These are phyloP conservation scores for Grammothele lineata DNA, from an alignment of 768 basidiomycete species.

Conservation along the genomic window DNA sequence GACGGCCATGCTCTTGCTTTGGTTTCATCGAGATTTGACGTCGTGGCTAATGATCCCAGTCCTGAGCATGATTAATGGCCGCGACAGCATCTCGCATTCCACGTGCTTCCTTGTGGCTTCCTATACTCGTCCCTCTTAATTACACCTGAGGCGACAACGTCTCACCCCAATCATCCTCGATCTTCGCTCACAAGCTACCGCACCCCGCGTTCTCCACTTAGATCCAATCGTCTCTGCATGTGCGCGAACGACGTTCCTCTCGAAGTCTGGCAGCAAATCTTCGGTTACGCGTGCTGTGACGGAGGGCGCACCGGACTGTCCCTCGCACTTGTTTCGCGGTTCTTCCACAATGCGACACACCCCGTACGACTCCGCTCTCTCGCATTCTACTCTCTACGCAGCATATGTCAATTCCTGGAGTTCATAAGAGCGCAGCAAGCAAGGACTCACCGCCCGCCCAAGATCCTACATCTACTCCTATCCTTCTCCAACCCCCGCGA, in stretches of 20 bases:
- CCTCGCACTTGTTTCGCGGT: slow-evolving; percentile 4
- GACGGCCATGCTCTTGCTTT: not conserved
- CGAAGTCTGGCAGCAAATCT: slow-evolving; percentile 13
- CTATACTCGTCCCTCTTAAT: too few relatives aligned
- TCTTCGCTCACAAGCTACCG: not conserved
- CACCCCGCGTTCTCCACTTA: not conserved
- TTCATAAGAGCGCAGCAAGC: not conserved
- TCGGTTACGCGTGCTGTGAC: slow-evolving; percentile 9
- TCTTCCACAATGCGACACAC: slow-evolving; percentile 7
- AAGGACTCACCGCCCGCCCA: not conserved
- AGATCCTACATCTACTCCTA: slow-evolving; percentile 7
- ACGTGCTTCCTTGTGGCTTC: not conserved
- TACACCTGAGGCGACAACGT: not conserved
- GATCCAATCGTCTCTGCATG: not conserved
- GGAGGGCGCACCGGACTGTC: slow-evolving; percentile 9
- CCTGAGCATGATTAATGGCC: slow-evolving; percentile 2
- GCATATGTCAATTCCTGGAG: slow-evolving; percentile 4
- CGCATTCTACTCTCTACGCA: slow-evolving; percentile 4
- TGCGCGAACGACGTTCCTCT: not conserved
- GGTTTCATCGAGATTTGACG: not conserved
- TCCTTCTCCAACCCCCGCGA: slow-evolving; percentile 1
- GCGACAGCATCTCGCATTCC: not conserved
- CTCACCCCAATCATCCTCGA: not conserved
- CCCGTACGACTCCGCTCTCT: slow-evolving; percentile 6
- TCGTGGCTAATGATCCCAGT: not conserved